Base-by-base conservation (phyloP, 306 rosid species). In the Canavalia ensiformis region DNA sequence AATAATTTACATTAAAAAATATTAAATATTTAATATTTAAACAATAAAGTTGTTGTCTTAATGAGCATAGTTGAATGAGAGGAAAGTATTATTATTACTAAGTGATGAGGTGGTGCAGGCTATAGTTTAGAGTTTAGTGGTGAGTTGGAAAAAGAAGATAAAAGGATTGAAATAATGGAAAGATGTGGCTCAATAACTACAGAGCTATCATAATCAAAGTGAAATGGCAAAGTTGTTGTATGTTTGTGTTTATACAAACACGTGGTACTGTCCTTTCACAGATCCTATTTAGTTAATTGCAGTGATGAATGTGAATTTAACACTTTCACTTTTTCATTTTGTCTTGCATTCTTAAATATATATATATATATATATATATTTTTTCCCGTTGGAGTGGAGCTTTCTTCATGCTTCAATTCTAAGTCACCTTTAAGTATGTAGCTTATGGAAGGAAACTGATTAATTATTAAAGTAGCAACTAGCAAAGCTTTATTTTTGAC, bases 281-380 rank as follows among this genome's bases (percentile, higher is more conserved):
- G 3, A 49, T 33, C 30, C 29, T 13, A 33, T 8, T 0, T 34
- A 5, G 39, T 75, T 58, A 44, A 75, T 31, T 58, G 33, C 1
- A 56, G 11, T 57, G 7, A 57, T 39, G 11, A 41, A 41, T 11
- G 31, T 41, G 1, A 41, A 5, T 33, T 47, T 2, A 18, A 76
- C 81, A 63, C 51, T 76, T 33, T 50, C 72, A 50, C 72, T 76
- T 44, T 76, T 18, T 29, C 7, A 47, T 41, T 49, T 76, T 76
- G 50, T 76, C 72, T 63, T 76, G 56, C n/a, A 33, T 46, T 57
- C 25, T 28, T 10, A 73, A 9, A 42, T 55, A n/a, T 5, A 9
- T 37, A 5, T 18, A 18, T 18, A 18, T 18, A 18, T 18, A 18
- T 18, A 18, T 18, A 18, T 18, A 18, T 18, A 18, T 18, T 0